Conservation (phyloP, 1,284 basidiomycete species). For the Grifola frondosa region DNA sequence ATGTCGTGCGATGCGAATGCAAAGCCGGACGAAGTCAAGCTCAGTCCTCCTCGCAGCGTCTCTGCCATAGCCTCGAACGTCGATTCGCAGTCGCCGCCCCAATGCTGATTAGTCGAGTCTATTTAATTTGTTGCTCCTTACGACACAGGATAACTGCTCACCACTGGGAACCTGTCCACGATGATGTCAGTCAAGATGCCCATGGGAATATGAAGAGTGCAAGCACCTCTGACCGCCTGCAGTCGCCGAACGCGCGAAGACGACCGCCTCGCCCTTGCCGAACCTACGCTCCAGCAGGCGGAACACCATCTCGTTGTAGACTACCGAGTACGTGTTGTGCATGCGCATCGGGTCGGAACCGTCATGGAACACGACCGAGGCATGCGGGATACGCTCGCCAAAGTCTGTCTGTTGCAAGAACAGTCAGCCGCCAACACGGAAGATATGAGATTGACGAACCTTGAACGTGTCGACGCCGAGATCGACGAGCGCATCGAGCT, state of each 20-base stretch:
- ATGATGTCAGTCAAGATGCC: not conserved
- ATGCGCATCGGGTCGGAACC: slow-evolving; percentile 68
- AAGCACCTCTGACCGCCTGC: slow-evolving; percentile 64
- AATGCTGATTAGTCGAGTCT: slow-evolving; percentile 43
- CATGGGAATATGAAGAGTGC: no score
- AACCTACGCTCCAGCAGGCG: slow-evolving; percentile 55
- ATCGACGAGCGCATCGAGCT: slow-evolving; percentile 61
- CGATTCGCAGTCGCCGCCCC: slow-evolving; percentile 79
- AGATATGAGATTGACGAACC: slow-evolving; percentile 33
- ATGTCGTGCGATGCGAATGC: slow-evolving; percentile 75
- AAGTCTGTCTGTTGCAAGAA: slow-evolving; percentile 58
- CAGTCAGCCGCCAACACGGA: not conserved
- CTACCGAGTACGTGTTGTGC: slow-evolving; percentile 65
- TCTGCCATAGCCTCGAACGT: slow-evolving; percentile 80
- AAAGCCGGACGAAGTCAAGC: slow-evolving; percentile 67
- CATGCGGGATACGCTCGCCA: slow-evolving; percentile 66
- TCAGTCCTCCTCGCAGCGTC: slow-evolving; percentile 65
- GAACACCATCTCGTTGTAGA: slow-evolving; percentile 74
- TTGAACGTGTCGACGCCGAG: slow-evolving; percentile 74
- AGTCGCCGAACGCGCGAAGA: slow-evolving; percentile 67
- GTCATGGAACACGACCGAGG: slow-evolving; percentile 60
- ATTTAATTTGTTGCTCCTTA: not conserved
- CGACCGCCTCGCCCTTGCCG: slow-evolving; percentile 64
- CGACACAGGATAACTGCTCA: not conserved
- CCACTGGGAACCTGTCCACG: slow-evolving; percentile 18